phyloP scores from a whole-genome alignment of 768 basidiomycete species.

The Lentinula lateritia region DNA sequence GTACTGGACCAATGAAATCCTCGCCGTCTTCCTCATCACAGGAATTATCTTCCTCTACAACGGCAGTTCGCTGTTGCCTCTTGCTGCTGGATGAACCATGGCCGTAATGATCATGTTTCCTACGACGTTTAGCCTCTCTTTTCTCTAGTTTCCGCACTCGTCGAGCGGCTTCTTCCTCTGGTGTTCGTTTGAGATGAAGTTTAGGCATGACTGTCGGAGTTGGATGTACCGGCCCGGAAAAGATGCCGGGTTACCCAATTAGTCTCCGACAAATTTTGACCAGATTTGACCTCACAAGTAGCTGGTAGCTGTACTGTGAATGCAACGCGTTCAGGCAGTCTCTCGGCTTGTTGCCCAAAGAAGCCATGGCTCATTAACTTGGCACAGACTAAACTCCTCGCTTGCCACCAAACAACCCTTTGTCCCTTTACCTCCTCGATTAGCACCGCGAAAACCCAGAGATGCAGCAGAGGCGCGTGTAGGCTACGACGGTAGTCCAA shows the following conservation, averaged over 20 bases:
- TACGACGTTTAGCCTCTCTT: constrained; percentile 26
- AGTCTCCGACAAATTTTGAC: background rate
- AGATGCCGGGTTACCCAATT: no score
- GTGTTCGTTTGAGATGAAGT: constrained; percentile 59
- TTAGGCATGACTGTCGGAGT: constrained; percentile 22
- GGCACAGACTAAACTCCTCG: background rate
- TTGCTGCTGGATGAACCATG: constrained; percentile 17
- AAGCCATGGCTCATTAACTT: background rate
- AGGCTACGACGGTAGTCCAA: background rate
- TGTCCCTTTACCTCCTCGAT: background rate
- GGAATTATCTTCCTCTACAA: constrained; percentile 39
- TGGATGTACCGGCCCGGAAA: background rate
- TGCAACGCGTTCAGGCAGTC: constrained; percentile 1
- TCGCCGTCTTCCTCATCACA: constrained; percentile 36
- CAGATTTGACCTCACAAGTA: no score
- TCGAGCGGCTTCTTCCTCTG: constrained; percentile 49
- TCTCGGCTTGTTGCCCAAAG: background rate
- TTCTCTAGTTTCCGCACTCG: constrained; percentile 31
- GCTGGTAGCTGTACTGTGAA: background rate
- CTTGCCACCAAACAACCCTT: background rate
- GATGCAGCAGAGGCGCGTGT: background rate
- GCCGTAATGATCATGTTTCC: constrained; percentile 15
- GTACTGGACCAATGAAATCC: constrained; percentile 7
- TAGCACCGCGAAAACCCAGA: background rate
- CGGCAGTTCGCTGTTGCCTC: constrained; percentile 16